Conservation (phyloP, 2,329 filamentous ascomycete genomes). For the Sporothrix variecibatus region DNA sequence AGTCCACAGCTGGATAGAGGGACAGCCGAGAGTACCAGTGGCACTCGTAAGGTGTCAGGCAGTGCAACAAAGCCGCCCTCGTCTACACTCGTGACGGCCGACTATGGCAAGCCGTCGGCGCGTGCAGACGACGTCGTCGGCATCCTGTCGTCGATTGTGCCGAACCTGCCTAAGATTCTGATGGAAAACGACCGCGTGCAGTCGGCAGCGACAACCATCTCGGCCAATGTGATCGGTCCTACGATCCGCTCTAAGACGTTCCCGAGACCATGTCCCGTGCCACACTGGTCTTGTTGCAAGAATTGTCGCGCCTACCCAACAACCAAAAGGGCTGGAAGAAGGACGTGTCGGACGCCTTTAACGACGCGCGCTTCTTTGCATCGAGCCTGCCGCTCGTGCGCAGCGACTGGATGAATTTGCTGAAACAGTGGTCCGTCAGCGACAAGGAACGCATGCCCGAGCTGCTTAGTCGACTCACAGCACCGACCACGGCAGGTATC, state of each 20-base stretch:
- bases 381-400: conserved; percentile 66
- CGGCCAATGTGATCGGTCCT: conserved; percentile 78
- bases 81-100: background rate
- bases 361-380: conserved; percentile 83
- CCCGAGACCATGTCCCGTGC: conserved; percentile 74
- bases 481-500: conserved; percentile 90
- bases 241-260: conserved; percentile 82
- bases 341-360: conserved; percentile 88
- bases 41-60: conserved; percentile 38
- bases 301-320: conserved; percentile 74
- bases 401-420: conserved; percentile 71
- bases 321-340: conserved; percentile 91
- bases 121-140: conserved; percentile 74
- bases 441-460: conserved; percentile 91
- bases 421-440: conserved; percentile 79
- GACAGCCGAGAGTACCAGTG: conserved; percentile 31
- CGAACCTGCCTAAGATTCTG: conserved; percentile 78
- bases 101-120: conserved; percentile 41
- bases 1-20: conserved; percentile 40
- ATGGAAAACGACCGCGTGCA: conserved; percentile 83
- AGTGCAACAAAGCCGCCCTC: background rate
- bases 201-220: conserved; percentile 76
- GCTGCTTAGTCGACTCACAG: conserved; percentile 74
- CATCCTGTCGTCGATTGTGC: conserved; percentile 77
- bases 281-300: conserved; percentile 71